A percentile compares a stretch with the other conserved stretches of the same genome.
These are phyloP conservation scores for Trametes cinnabarina DNA, from an alignment of 768 basidiomycete genomes.

Conservation along the genomic window DNA sequence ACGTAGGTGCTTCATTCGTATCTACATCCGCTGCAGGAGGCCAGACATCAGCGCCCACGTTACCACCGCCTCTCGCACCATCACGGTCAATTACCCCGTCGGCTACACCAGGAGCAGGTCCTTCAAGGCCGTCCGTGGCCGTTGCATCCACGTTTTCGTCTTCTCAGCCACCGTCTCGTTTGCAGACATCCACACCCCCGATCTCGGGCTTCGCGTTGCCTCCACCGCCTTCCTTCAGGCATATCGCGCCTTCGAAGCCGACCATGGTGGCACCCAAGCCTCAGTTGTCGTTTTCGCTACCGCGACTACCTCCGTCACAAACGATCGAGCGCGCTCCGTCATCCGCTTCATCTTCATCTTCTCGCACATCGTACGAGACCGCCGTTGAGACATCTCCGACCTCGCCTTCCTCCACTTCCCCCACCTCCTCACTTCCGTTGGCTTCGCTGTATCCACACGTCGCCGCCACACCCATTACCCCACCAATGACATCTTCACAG, in stretches of 20 bases:
- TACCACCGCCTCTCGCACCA: constrained; percentile 18
- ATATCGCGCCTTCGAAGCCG: not conserved
- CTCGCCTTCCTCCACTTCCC: constrained; percentile 20
- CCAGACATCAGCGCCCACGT: constrained; percentile 1
- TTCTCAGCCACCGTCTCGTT: constrained; percentile 13
- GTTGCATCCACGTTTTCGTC: not conserved
- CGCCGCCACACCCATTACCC: not conserved
- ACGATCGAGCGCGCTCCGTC: not conserved
- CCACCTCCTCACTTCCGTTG: constrained; percentile 18
- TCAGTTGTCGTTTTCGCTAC: constrained; percentile 13
- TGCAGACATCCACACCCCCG: constrained; percentile 9
- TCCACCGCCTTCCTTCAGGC: constrained; percentile 11
- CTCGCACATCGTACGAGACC: constrained; percentile 11
- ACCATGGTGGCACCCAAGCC: not conserved
- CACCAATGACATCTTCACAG: constrained; percentile 4
- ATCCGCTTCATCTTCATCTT: constrained; percentile 15
- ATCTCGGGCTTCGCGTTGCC: constrained; percentile 3
- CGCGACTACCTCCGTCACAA: not conserved
- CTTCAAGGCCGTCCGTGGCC: not conserved
- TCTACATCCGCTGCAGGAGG: not conserved
- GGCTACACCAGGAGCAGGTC: constrained; percentile 6
- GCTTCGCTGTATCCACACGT: constrained; percentile 20
- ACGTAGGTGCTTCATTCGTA: constrained; percentile 1
- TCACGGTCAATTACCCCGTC: constrained; percentile 17
- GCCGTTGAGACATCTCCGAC: constrained; percentile 11